Base-by-base conservation (phyloP, 1,139 yeast species). In the Tardiomyces depauwii region DNA sequence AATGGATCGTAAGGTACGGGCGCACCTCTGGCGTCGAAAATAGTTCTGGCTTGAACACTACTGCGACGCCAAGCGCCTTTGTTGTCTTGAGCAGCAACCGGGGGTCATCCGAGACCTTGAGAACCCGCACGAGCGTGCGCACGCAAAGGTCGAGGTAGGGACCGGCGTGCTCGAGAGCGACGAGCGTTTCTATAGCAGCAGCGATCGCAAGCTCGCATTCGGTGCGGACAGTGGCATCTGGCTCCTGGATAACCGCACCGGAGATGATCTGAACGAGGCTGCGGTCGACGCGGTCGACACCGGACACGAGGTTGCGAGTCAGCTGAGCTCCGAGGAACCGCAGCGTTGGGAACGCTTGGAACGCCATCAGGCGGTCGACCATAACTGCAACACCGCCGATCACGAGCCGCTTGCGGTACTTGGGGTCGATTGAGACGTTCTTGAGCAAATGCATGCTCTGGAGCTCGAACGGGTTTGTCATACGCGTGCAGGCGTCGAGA, bases 361-460 rank as follows among this genome's bases (percentile, higher is more conserved):
- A 33, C n/a, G 44, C 48, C 12, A 53, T 21, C 33, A 58, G 45
- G 36, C 55, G 51, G 14, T 42, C 32, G 18, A 58, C 49, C 23
- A 58, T 43, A 7, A 39, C 44, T 9, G 46, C 40, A 7, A 52
- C 58, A 1, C 49, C 52, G 23, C 42, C 28, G 5, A 51, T 44
- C 2, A 51, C 38, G 10, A 52, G 49, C 14, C 23, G 42, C 1
- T 19, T 32, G 3, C 42, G 45, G 36, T 49, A 45, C 3, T 45
- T 39, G 6, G 27, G 25, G 13, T 45, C 42, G 18, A 49, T 44
- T 9, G 55, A 47, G 10, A 58, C 28, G 33, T 55, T 58, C 44
- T 56, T 51, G 19, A 58, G 47, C 41, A 59, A 39, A 46, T 56
- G 61, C n/a, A 54, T 52, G 19, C 55, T 51, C 45, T 58, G 63